These are phyloP conservation scores for Capronia americana DNA, from an alignment of 2,329 filamentous ascomycete species.

Conservation along the genomic window DNA sequence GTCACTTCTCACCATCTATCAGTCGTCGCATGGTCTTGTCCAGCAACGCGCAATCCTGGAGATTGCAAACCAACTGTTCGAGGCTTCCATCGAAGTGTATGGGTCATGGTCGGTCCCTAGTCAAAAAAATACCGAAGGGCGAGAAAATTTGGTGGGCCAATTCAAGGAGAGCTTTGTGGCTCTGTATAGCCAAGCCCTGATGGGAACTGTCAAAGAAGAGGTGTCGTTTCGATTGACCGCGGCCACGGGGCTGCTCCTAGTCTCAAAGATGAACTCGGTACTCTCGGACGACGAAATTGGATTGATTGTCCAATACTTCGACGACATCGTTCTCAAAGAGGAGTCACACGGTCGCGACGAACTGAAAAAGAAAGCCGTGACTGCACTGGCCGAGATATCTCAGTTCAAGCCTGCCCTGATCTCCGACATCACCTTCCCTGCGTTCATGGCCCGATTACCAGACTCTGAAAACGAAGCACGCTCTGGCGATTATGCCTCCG, in stretches of 20 bases:
- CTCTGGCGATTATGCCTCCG: slow-evolving; percentile 56
- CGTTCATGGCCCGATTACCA: slow-evolving; percentile 69
- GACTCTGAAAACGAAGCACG: slow-evolving; percentile 59
- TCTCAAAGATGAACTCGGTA: slow-evolving; percentile 55
- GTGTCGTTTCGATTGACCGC: slow-evolving; percentile 58
- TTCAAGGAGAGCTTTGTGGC: slow-evolving; percentile 60
- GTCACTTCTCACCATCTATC: slow-evolving; percentile 64
- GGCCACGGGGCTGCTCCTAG: slow-evolving; percentile 54
- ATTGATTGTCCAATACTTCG: slow-evolving; percentile 62
- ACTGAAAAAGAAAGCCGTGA: slow-evolving; percentile 64
- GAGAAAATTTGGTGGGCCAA: slow-evolving; percentile 52
- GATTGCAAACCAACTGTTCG: slow-evolving; percentile 63
- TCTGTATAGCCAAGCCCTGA: slow-evolving; percentile 62
- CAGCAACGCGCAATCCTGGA: slow-evolving; percentile 69
- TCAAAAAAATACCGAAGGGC: slow-evolving; percentile 42
- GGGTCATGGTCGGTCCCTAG: slow-evolving; percentile 60
- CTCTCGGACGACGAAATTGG: slow-evolving; percentile 61
- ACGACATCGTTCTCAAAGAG: slow-evolving; percentile 67
- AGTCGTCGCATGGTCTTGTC: slow-evolving; percentile 65
- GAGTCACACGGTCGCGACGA: slow-evolving; percentile 62
- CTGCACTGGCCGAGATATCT: slow-evolving; percentile 65
- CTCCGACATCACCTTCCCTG: slow-evolving; percentile 69
- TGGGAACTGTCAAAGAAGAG: slow-evolving; percentile 60
- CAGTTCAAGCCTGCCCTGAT: slow-evolving; percentile 67
- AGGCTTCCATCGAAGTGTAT: slow-evolving; percentile 63